phyloP scores from a whole-genome alignment of 495 filamentous ascomycete species.

The Talaromyces borbonicus region DNA sequence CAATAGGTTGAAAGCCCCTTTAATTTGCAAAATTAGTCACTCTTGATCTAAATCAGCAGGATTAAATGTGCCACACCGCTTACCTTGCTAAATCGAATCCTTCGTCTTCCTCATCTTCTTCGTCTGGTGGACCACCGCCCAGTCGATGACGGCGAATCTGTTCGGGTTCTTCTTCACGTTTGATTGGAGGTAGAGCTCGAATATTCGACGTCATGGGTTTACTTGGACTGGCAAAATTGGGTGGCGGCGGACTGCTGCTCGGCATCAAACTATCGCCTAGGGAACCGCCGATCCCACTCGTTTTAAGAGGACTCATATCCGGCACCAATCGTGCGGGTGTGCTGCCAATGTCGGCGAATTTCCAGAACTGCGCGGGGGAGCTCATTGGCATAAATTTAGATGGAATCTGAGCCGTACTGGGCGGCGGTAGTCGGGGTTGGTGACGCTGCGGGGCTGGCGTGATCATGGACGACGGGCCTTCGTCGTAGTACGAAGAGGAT shows the following conservation, averaged over 20 bases:
- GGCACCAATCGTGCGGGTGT: slow-evolving; percentile 61
- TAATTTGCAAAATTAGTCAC: slow-evolving; percentile 16
- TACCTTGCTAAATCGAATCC: slow-evolving; percentile 61
- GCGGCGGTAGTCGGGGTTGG: slow-evolving; percentile 74
- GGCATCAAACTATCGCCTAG: slow-evolving; percentile 43
- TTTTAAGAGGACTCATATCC: slow-evolving; percentile 53
- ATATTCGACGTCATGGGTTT: slow-evolving; percentile 34
- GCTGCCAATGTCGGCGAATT: slow-evolving; percentile 59
- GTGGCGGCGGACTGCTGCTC: slow-evolving; percentile 56
- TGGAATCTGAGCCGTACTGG: slow-evolving; percentile 79
- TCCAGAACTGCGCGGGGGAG: slow-evolving; percentile 97
- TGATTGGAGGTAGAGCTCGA: slow-evolving; percentile 27
- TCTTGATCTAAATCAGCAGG: slow-evolving; percentile 10
- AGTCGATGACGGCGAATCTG: slow-evolving; percentile 4
- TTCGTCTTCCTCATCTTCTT: slow-evolving; percentile 42
- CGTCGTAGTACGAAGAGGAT: slow-evolving; percentile 54
- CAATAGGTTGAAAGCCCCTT: slow-evolving; percentile 65
- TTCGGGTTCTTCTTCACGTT: slow-evolving; percentile 17
- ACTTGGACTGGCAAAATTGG: slow-evolving; percentile 36
- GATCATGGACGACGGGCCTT: slow-evolving; percentile 51
- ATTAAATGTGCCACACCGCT: slow-evolving; percentile 19
- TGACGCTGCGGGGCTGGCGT: slow-evolving; percentile 80
- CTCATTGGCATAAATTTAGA: slow-evolving; percentile 93
- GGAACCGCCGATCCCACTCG: slow-evolving; percentile 28
- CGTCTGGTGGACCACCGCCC: slow-evolving; percentile 15